Conservation (phyloP, 1,284 basidiomycete genomes). For the Melampsora medusae region DNA sequence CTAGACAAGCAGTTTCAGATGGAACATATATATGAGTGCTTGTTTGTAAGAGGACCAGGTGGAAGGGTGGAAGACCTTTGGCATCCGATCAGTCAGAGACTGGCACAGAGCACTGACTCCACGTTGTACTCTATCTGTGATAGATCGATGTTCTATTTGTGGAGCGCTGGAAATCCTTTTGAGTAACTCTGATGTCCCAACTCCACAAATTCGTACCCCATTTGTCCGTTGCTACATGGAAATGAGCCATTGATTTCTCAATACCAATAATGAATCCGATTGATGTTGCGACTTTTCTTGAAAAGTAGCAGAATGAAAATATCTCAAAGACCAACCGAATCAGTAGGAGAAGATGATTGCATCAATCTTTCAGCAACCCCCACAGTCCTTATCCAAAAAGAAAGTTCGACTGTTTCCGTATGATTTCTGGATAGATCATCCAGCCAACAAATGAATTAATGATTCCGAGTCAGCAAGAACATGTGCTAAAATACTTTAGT, state of each 20-base stretch:
- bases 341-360: neutral
- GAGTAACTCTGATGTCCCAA: neutral
- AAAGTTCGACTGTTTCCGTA: neutral
- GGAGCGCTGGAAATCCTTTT: neutral
- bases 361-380: neutral
- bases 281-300: too few relatives aligned
- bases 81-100: conserved; percentile 2
- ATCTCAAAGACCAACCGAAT: neutral
- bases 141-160: neutral
- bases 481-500: too few relatives aligned
- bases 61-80: neutral
- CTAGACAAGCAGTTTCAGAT: neutral
- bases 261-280: too few relatives aligned
- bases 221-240: neutral
- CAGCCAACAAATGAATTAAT: too few relatives aligned
- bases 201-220: neutral
- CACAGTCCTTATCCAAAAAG: neutral
- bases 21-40: neutral
- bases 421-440: too few relatives aligned
- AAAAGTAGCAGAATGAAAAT: neutral
- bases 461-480: too few relatives aligned
- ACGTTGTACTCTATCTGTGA: neutral
- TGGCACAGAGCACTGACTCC: neutral
- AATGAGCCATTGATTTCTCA: neutral
- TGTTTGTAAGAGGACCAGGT: neutral